Evolutionary conservation across 2,329 filamentous ascomycete species (phyloP), one percentile per base, ranked within the genome.

Genomic region (Magnaporthales sp.): DNA sequence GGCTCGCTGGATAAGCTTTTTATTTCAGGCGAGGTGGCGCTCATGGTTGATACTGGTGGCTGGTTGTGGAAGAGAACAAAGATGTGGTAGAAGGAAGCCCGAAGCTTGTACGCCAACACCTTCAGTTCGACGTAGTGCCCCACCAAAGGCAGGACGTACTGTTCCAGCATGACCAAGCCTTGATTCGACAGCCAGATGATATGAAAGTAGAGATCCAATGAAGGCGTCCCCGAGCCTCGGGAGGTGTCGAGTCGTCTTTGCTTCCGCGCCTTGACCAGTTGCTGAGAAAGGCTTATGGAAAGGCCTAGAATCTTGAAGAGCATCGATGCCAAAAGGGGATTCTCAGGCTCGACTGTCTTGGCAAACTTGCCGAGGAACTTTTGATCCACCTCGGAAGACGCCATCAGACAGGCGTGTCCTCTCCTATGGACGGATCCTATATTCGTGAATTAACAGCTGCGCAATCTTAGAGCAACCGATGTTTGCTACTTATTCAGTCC

Each of bases 171-270:
- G 32, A 92, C 86, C 1, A 97, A 81, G 1, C 95, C 95, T 79
- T 99, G 95, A 32, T 93, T 87, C 1, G 94, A 91, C 66, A 99
- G 89, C 93, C 94, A 99, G 74, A 98, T 86, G 71, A 99, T 97
- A 76, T 96, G 93, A 73, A 85, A 78, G 65, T 97, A 92, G 29
- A 97, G 85, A 70, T 95, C 88, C 19, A 96, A 83, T 2, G 91
- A 92, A 70, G 91, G 89, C 2, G 91, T 91, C 69, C 91, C 87
- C 62, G 89, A 85, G n/a, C 89, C 88, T 7, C 56, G 56, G 5
- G 56, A 60, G 6, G 87, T 86, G 72, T 96, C 93, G n/a, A 93
- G 83, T 69, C 89, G 89, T 58, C 93, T 91, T 66, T 95, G 85
- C 77, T 92, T 94, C 71, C 92, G 89, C 8, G 93, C 94, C 63